phyloP scores from a whole-genome alignment of 208 protist species.

The Zelonia costaricensis region DNA sequence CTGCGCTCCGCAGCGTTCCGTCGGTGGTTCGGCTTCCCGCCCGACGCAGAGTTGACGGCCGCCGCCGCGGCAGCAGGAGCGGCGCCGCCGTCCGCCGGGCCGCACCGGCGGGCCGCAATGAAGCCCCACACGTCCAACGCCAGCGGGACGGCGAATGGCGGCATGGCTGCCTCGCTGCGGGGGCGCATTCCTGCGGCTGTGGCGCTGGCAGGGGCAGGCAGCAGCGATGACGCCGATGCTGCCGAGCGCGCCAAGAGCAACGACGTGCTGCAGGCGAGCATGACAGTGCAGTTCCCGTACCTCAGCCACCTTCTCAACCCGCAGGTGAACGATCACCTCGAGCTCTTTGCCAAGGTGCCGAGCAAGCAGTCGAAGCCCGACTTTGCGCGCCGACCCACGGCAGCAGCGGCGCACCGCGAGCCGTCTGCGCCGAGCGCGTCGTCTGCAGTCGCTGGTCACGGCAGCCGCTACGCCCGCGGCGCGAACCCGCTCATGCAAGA shows the following conservation, averaged over 20 bases:
- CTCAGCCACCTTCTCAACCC: slow-evolving; percentile 73
- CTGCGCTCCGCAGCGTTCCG: slow-evolving; percentile 56
- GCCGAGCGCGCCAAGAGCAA: background rate
- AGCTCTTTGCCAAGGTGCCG: slow-evolving; percentile 35
- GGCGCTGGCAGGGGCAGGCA: slow-evolving; percentile 2
- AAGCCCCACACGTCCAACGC: background rate
- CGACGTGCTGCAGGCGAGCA: slow-evolving; percentile 61
- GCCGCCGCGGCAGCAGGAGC: slow-evolving; percentile 1
- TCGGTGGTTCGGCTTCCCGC: slow-evolving; percentile 56
- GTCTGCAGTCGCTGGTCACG: background rate
- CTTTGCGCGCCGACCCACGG: background rate
- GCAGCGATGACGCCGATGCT: background rate
- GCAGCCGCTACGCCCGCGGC: slow-evolving; percentile 38
- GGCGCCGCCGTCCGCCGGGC: background rate
- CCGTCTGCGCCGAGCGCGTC: background rate
- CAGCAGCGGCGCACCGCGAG: background rate
- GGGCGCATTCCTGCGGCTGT: slow-evolving; percentile 12
- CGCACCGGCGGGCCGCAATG: background rate
- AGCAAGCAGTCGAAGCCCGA: slow-evolving; percentile 30
- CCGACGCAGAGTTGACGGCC: slow-evolving; percentile 6
- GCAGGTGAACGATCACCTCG: slow-evolving; percentile 53
- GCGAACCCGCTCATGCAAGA: slow-evolving; percentile 69
- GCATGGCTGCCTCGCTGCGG: slow-evolving; percentile 4
- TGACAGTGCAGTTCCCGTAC: slow-evolving; percentile 82
- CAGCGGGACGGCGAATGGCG: background rate